Conservation (phyloP, 1,284 basidiomycete species). For the Mycena citricolor region DNA sequence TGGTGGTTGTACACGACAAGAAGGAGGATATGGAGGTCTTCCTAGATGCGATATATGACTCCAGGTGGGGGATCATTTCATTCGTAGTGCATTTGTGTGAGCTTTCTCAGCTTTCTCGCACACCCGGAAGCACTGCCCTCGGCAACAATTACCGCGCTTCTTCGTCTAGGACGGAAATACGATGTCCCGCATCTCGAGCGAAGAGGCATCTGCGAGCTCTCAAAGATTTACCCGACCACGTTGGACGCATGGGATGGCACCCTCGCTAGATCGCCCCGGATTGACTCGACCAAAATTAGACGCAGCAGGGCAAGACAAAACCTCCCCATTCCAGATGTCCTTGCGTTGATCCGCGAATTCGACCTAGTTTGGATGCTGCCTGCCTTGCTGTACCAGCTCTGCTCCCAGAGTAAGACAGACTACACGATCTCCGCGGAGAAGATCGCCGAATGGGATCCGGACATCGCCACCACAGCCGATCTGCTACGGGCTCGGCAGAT, state of each 20-base stretch:
- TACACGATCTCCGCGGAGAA: slow-evolving; percentile 12
- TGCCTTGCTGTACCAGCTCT: slow-evolving; percentile 13
- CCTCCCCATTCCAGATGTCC: slow-evolving; percentile 13
- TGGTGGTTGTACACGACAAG: slow-evolving; percentile 13
- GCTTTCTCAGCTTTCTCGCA: not conserved
- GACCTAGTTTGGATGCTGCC: slow-evolving; percentile 13
- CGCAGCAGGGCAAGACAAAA: no score
- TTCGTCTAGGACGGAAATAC: slow-evolving; percentile 20
- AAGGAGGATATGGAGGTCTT: slow-evolving; percentile 12
- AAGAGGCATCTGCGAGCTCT: slow-evolving; percentile 12
- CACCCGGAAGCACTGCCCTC: slow-evolving; percentile 1
- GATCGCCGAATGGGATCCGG: slow-evolving; percentile 4
- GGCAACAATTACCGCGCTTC: slow-evolving; percentile 9
- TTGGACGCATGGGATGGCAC: slow-evolving; percentile 14
- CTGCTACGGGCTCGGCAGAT: no score
- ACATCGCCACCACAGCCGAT: not conserved
- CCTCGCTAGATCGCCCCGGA: slow-evolving; percentile 8
- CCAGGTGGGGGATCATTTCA: slow-evolving; percentile 8
- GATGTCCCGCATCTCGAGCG: slow-evolving; percentile 17
- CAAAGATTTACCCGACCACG: slow-evolving; percentile 17
- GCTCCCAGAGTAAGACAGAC: slow-evolving; percentile 11
- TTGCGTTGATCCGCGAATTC: slow-evolving; percentile 8
- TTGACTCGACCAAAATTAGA: no score
- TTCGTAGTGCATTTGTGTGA: not conserved
- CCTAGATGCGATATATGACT: slow-evolving; percentile 18